A percentile compares a stretch with the other conserved stretches of the same genome.
Conservation (phyloP, 2,329 filamentous ascomycete species). For the Fusarium brevicatenulatum region DNA sequence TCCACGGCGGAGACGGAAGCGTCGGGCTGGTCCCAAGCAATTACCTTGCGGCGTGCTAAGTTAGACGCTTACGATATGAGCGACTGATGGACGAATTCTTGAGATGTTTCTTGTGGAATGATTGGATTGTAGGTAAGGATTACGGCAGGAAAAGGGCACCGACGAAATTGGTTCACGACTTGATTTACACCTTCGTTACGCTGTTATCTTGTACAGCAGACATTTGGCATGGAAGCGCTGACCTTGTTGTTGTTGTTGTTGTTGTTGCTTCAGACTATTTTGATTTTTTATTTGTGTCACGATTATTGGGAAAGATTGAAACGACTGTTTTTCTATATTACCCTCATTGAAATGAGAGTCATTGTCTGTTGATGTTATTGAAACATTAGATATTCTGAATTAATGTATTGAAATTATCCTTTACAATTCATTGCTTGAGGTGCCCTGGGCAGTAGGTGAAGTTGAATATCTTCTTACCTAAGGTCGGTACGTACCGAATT, state of each 20-base stretch:
- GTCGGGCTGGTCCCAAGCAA: constrained; percentile 74
- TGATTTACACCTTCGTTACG: constrained; percentile 28
- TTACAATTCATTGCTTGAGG: neutral
- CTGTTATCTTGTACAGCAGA: constrained; percentile 16
- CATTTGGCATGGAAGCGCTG: constrained; percentile 31
- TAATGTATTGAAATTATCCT: neutral
- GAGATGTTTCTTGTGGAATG: neutral
- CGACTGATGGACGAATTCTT: constrained; percentile 14
- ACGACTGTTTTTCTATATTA: constrained; percentile 24
- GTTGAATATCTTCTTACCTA: neutral
- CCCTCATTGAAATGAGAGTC: neutral
- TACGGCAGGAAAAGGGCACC: neutral
- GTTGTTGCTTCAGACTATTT: constrained; percentile 6
- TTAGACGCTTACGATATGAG: constrained; percentile 30
- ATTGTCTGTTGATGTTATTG: neutral
- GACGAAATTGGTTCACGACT: constrained; percentile 24
- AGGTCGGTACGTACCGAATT: constrained; percentile 24
- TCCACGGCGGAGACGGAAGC: constrained; percentile 73
- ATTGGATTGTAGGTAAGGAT: constrained; percentile 8
- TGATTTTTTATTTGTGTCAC: constrained; percentile 21
- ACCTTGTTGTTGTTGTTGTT: neutral
- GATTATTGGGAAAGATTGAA: constrained; percentile 38
- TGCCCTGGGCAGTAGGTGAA: neutral
- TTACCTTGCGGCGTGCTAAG: constrained; percentile 66
- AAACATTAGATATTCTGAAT: neutral